These are phyloP conservation scores for Handroanthus guayacan DNA, from an alignment of 257 asterid species.

Conservation along the genomic window DNA sequence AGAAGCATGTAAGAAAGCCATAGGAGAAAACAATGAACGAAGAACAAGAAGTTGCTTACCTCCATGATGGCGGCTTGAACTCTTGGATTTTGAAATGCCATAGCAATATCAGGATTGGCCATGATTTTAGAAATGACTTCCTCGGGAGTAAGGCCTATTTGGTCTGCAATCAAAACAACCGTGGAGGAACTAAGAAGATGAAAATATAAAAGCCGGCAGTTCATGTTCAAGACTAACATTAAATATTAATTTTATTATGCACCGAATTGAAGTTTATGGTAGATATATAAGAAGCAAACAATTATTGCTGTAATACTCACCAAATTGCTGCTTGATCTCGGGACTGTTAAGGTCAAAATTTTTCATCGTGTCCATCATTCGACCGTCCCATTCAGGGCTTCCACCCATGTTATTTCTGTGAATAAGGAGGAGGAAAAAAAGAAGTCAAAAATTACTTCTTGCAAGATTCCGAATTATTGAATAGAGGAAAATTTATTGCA, in stretches of 20 bases:
- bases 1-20: not conserved
- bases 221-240: constrained; percentile 5
- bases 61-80: constrained; percentile 99
- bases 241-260: not conserved
- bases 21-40: not conserved
- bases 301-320: constrained; percentile 49
- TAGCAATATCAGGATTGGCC: constrained; percentile 96
- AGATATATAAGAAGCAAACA: constrained; percentile 25
- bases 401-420: constrained; percentile 91
- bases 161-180: constrained; percentile 59
- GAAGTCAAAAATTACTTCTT: not conserved
- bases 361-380: constrained; percentile 80
- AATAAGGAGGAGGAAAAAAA: constrained; percentile 27
- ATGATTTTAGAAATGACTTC: constrained; percentile 91
- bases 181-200: constrained; percentile 18
- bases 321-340: constrained; percentile 94
- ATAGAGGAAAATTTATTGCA: constrained; percentile 6
- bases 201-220: not conserved
- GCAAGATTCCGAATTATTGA: constrained; percentile 13
- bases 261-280: constrained; percentile 26
- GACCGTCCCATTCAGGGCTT: constrained; percentile 91
- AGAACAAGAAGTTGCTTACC: constrained; percentile 50
- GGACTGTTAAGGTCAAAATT: constrained; percentile 93
- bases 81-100: constrained; percentile 98
- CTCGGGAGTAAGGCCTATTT: constrained; percentile 92